Conservation (phyloP, 2,329 filamentous ascomycete species). For the Penicillium sp. region DNA sequence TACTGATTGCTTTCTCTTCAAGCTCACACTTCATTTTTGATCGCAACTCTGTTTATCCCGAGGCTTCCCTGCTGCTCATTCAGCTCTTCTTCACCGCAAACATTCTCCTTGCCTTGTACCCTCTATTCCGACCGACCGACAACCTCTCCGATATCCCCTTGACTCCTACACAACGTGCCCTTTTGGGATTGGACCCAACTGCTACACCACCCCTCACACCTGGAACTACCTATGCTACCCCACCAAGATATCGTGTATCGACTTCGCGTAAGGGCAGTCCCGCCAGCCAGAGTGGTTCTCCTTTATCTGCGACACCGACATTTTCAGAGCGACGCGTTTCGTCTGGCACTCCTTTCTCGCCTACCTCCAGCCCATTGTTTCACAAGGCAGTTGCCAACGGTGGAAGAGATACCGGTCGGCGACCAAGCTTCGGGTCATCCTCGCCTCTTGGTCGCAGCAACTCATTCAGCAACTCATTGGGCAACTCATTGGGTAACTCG, state of each 20-base stretch:
- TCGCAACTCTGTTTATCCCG: slow-evolving; percentile 40
- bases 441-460: slow-evolving; percentile 41
- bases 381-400: slow-evolving; percentile 64
- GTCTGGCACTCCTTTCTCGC: slow-evolving; percentile 55
- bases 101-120: slow-evolving; percentile 68
- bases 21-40: slow-evolving; percentile 34
- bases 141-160: slow-evolving; percentile 85
- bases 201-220: slow-evolving; percentile 65
- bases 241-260: slow-evolving; percentile 81
- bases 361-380: slow-evolving; percentile 59
- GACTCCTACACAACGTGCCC: slow-evolving; percentile 80
- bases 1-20: slow-evolving; percentile 5
- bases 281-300: slow-evolving; percentile 37
- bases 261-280: slow-evolving; percentile 53
- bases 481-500: slow-evolving; percentile 1
- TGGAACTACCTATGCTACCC: slow-evolving; percentile 74
- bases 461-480: slow-evolving; percentile 22
- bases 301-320: slow-evolving; percentile 39
- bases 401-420: slow-evolving; percentile 45
- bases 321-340: slow-evolving; percentile 35
- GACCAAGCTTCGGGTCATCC: slow-evolving; percentile 55
- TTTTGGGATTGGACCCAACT: slow-evolving; percentile 76
- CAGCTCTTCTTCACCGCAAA: slow-evolving; percentile 69
- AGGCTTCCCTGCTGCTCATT: slow-evolving; percentile 55
- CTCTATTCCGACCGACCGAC: slow-evolving; percentile 71